Conservation (phyloP, 202 grass and related monocot genomes). For the Carex arenaria region DNA sequence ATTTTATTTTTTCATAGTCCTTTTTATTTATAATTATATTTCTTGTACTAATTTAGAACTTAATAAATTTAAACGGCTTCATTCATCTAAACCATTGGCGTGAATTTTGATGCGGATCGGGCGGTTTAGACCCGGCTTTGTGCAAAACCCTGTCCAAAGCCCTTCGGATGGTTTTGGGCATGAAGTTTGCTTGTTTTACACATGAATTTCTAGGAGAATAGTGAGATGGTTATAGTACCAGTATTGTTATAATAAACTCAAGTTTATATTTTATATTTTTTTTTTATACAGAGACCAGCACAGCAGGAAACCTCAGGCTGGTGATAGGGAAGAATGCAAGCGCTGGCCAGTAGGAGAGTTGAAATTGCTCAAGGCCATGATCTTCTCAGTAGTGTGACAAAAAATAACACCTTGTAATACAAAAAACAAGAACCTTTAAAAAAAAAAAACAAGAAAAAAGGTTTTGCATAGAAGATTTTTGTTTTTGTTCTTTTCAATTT, state of each 20-base stretch:
- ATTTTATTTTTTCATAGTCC: neutral
- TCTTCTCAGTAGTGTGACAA: neutral
- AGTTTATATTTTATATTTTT: neutral
- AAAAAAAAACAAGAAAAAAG: neutral
- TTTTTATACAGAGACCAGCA: neutral
- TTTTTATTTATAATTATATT: neutral
- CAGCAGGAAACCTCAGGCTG: neutral
- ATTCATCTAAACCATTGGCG: too few relatives aligned
- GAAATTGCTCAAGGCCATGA: neutral
- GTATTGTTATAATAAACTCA: neutral
- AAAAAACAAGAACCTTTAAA: too few relatives aligned
- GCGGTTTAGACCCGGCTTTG: too few relatives aligned
- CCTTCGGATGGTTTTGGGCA: too few relatives aligned
- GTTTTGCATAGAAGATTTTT: slow-evolving; percentile 3
- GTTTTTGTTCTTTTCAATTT: neutral
- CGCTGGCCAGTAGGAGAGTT: neutral
- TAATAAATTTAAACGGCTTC: neutral
- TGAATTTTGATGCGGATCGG: too few relatives aligned
- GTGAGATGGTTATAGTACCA: neutral
- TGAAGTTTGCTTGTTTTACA: neutral
- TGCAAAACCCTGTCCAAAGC: too few relatives aligned
- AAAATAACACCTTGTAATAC: neutral
- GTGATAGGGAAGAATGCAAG: neutral
- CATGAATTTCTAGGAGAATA: neutral
- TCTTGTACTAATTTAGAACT: neutral